Percentiles rank a stretch among this genome's conserved stretches.
Conservation (phyloP, 2,329 filamentous ascomycete species). For the Davidsoniella eucalypti region DNA sequence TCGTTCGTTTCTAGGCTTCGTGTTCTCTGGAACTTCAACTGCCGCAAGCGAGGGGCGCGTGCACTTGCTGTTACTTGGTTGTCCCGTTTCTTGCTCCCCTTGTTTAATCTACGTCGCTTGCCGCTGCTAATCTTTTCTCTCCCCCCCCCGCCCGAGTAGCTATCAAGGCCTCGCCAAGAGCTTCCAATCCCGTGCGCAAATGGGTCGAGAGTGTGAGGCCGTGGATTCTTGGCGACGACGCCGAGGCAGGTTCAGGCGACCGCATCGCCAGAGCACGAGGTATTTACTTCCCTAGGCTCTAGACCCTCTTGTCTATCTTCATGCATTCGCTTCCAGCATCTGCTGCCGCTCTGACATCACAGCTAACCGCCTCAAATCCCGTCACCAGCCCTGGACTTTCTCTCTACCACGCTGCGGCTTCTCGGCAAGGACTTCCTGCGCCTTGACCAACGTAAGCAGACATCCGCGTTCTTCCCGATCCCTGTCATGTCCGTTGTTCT, state of each 20-base stretch:
- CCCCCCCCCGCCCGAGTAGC: background rate
- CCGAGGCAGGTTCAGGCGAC: slow-evolving; percentile 28
- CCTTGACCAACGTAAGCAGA: slow-evolving; percentile 29
- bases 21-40: background rate
- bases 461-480: background rate
- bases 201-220: slow-evolving; percentile 39
- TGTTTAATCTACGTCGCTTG: no score
- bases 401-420: slow-evolving; percentile 35
- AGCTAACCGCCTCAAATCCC: background rate
- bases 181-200: slow-evolving; percentile 31
- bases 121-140: background rate
- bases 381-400: slow-evolving; percentile 34
- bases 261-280: slow-evolving; percentile 38
- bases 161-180: slow-evolving; percentile 28
- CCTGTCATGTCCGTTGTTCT: background rate
- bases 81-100: background rate
- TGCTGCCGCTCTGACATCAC: slow-evolving; percentile 9
- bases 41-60: no score
- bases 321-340: no score
- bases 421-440: slow-evolving; percentile 30
- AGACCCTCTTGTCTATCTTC: background rate
- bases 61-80: background rate
- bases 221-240: slow-evolving; percentile 31
- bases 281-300: slow-evolving; percentile 15
- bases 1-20: background rate